Percentiles rank a stretch among this genome's conserved stretches.
Conservation (phyloP, 495 filamentous ascomycete species). For the Penicillium turbatum region DNA sequence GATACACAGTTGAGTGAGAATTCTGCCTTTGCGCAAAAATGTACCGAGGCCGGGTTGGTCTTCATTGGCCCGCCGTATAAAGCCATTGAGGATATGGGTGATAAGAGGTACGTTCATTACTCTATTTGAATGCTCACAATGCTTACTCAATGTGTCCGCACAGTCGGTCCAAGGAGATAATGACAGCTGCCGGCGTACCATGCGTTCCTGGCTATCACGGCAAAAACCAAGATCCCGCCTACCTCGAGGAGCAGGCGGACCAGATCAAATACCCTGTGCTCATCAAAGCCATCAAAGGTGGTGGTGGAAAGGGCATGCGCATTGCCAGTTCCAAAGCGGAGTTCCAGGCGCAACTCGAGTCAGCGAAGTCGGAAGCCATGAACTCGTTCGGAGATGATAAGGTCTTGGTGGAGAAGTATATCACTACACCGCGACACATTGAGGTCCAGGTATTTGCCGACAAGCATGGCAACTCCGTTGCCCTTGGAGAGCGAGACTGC, state of each 20-base stretch:
- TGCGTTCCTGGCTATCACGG: constrained; percentile 98
- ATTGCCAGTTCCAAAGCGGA: constrained; percentile 71
- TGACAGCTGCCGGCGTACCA: constrained; percentile 87
- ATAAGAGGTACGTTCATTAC: constrained; percentile 63
- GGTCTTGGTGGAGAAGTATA: constrained; percentile 97
- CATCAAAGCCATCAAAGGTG: constrained; percentile 94
- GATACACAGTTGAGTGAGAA: constrained; percentile 70
- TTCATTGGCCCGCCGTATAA: constrained; percentile 92
- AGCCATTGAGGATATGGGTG: constrained; percentile 96
- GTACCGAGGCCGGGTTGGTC: constrained; percentile 82
- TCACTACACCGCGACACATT: constrained; percentile 89
- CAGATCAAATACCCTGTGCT: constrained; percentile 89
- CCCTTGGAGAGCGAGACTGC: constrained; percentile 81
- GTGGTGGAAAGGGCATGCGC: constrained; percentile 99
- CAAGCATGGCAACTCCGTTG: constrained; percentile 76
- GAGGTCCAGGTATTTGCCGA: constrained; percentile 98
- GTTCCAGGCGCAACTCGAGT: constrained; percentile 75
- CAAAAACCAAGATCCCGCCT: constrained; percentile 66
- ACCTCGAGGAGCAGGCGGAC: constrained; percentile 68
- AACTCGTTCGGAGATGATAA: constrained; percentile 94
- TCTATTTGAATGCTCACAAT: not conserved
- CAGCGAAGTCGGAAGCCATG: constrained; percentile 82
- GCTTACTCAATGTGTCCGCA: constrained; percentile 4
- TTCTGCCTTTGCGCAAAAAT: constrained; percentile 80
- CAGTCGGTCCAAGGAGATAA: constrained; percentile 85